A percentile compares a stretch with the other conserved stretches of the same genome.
These are phyloP conservation scores for Silene uniflora DNA, from an alignment of 148 eudicot species.

Conservation along the genomic window DNA sequence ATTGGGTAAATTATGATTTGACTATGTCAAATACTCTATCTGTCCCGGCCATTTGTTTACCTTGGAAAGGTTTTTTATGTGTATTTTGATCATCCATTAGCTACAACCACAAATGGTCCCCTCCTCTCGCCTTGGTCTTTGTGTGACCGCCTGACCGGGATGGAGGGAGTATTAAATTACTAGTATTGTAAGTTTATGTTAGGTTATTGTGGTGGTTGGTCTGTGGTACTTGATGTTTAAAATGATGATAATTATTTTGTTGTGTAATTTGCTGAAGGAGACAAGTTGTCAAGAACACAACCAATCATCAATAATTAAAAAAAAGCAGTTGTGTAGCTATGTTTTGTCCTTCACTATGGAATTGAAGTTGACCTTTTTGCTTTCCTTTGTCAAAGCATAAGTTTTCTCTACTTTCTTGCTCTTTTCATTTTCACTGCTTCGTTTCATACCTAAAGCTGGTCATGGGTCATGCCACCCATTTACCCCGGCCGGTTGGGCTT, in stretches of 20 bases:
- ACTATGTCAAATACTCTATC: background rate
- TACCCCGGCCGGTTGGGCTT: too few relatives aligned
- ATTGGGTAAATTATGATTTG: constrained; percentile 11
- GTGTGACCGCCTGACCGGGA: too few relatives aligned
- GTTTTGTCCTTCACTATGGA: constrained; percentile 16
- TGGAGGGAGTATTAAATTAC: background rate
- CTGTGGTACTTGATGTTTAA: constrained; percentile 7
- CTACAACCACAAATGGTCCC: too few relatives aligned
- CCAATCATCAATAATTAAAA: constrained; percentile 5
- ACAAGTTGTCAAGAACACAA: constrained; percentile 16
- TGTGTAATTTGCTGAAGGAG: constrained; percentile 12
- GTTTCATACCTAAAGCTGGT: too few relatives aligned
- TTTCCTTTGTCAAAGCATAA: constrained; percentile 3
- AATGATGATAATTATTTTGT: background rate
- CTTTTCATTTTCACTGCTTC: constrained; percentile 13
- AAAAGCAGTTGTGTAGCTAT: background rate
- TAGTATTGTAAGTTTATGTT: background rate
- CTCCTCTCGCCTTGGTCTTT: too few relatives aligned
- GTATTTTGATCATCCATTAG: too few relatives aligned
- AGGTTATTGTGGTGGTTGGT: constrained; percentile 12
- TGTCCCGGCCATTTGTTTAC: too few relatives aligned
- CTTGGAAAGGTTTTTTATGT: too few relatives aligned
- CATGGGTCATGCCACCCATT: too few relatives aligned
- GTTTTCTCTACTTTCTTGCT: background rate
- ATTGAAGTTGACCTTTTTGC: constrained; percentile 32